A percentile compares a stretch with the other conserved stretches of the same genome.
Conservation (phyloP, 495 filamentous ascomycete species). For the Articulospora tetracladia region DNA sequence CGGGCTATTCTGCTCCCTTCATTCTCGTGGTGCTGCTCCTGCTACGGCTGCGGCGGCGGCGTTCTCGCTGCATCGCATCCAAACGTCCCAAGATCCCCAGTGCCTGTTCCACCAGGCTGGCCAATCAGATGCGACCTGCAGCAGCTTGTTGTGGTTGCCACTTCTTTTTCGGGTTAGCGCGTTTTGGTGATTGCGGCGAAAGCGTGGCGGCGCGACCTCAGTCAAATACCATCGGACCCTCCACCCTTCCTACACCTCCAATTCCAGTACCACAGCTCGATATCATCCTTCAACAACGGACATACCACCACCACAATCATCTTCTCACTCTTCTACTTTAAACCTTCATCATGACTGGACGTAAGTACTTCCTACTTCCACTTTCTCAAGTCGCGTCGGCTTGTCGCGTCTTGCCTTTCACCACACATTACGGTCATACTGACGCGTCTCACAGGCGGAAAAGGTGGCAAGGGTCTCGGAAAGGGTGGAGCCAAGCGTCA, state of each 20-base stretch:
- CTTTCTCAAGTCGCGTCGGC: conserved; percentile 3
- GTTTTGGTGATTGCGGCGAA: conserved; percentile 17
- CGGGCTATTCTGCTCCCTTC: neutral
- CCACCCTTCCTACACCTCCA: conserved; percentile 14
- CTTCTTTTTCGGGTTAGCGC: conserved; percentile 15
- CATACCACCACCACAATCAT: conserved; percentile 1
- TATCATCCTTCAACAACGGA: conserved; percentile 4
- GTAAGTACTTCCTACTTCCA: conserved; percentile 17
- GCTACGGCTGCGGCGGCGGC: too few relatives aligned
- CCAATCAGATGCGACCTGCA: conserved; percentile 6
- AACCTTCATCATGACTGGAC: conserved; percentile 29
- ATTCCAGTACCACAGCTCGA: conserved; percentile 10
- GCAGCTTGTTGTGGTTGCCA: conserved; percentile 9
- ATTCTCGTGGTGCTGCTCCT: neutral
- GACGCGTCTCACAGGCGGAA: conserved; percentile 61
- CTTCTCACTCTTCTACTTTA: conserved; percentile 5
- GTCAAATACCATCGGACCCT: conserved; percentile 21
- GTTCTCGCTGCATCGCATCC: too few relatives aligned
- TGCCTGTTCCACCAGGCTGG: neutral
- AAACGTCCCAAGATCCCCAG: neutral
- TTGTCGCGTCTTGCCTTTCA: neutral
- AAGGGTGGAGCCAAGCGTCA: conserved; percentile 87
- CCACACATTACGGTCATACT: conserved; percentile 15
- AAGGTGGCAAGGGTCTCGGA: conserved; percentile 96
- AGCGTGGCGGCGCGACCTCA: conserved; percentile 16